Evolutionary conservation across 169 alveolate genomes (phyloP), one percentile per base, ranked within the genome.

Genomic region (Plasmodium cynomolgi): DNA sequence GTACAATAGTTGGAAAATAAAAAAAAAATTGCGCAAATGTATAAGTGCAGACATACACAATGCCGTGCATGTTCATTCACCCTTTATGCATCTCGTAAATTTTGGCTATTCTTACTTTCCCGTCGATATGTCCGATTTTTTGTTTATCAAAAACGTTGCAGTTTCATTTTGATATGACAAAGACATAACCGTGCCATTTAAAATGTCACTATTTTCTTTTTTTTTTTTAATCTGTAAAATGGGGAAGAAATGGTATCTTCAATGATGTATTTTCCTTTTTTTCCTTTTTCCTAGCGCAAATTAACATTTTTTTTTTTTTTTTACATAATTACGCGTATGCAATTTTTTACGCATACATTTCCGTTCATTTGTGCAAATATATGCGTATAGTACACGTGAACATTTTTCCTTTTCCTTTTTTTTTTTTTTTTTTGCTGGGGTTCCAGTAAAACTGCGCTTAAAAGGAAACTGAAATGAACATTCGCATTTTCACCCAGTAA

Each of bases 111-210:
- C 34, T 41, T 73, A 39, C 79, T 34, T 73, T 84, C 54, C 80
- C 50, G 33, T 71, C 41, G 56, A 83, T 83, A n/a, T 71, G 77
- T 31, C 71, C 37, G 34, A 31, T 54, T 54, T 31, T 56, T 75
- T 71, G 74, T 47, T 88, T 68, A 77, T 56, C 82, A 88, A 88
- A 88, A 88, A 80, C 56, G 74, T 73, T 75, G 34, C 77, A 73
- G 41, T 41, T 74, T 74, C 68, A 74, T 84, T 84, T 84, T 84
- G 79, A 84, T 74, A 54, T 75, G 68, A 74, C 84, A 84, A 68
- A 84, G 93, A 84, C 93, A 84, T 75, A 84, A 73, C 44, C 34
- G 75, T 41, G 81, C 41, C 54, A 73, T 84, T 84, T 47, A 84
- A 68, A 74, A 84, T 74, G 85, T 6, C 31, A 72, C 54, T 34